phyloP scores from a whole-genome alignment of 306 rosid genomes.

The Senna tora region DNA sequence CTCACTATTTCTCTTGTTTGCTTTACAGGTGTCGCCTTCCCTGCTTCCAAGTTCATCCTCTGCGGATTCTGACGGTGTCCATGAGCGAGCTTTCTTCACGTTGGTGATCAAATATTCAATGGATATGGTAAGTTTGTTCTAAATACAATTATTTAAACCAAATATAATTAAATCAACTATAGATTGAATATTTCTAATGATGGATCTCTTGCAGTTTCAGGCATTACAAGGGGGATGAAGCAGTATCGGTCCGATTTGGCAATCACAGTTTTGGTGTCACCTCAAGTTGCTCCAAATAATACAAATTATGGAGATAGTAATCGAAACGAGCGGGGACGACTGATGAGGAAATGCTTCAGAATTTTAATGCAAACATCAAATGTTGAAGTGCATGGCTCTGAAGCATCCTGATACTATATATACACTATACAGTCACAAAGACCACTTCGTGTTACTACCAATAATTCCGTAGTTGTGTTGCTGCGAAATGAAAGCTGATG shows the following conservation, averaged over 20 bases:
- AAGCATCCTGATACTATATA: no score
- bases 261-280: constrained; percentile 12
- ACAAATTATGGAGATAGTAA: no score
- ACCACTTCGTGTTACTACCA: no score
- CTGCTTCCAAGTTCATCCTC: constrained; percentile 71
- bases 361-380: not conserved
- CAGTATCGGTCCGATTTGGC: constrained; percentile 58
- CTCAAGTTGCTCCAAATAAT: no score
- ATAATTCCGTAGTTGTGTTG: no score
- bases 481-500: no score
- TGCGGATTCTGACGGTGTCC: constrained; percentile 50
- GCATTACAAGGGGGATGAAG: constrained; percentile 60
- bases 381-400: not conserved
- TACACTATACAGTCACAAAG: no score
- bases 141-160: no score
- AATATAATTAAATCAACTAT: no score
- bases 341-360: not conserved
- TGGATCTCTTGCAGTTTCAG: constrained; percentile 23
- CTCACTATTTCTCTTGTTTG: constrained; percentile 62
- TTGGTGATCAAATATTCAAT: constrained; percentile 5
- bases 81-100: not conserved
- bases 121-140: constrained; percentile 21
- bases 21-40: constrained; percentile 64
- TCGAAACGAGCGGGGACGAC: not conserved
- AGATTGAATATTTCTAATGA: no score